phyloP scores from a whole-genome alignment of 2,329 filamentous ascomycete genomes.

The Macrophomina phaseolina region DNA sequence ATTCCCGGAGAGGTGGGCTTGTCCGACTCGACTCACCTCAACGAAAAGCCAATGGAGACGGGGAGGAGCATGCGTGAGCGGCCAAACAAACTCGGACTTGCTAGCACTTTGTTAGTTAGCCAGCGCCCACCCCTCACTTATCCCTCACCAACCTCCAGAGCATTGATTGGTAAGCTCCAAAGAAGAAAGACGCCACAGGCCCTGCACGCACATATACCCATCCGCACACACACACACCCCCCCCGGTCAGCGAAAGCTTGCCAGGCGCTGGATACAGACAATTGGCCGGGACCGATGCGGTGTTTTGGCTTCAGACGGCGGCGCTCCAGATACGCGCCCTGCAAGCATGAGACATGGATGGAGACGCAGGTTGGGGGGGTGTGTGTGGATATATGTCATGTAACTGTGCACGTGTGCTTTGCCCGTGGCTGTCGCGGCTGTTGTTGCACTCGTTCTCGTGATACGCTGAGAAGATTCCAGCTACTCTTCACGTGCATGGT shows the following conservation, averaged over 20 bases:
- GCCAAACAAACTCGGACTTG: neutral
- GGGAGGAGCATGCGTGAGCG: neutral
- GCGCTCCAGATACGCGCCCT: slow-evolving; percentile 3
- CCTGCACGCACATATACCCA: neutral
- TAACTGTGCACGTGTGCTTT: neutral
- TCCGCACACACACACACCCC: neutral
- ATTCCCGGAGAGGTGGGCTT: slow-evolving; percentile 1
- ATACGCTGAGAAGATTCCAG: neutral
- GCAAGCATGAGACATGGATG: neutral
- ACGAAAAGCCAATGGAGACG: neutral
- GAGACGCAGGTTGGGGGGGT: neutral
- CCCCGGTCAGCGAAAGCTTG: slow-evolving; percentile 4
- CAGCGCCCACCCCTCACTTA: slow-evolving; percentile 1
- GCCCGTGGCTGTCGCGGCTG: neutral
- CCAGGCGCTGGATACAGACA: neutral
- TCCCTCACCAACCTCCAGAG: neutral
- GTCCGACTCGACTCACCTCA: slow-evolving; percentile 18
- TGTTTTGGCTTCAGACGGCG: neutral
- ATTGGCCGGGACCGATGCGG: slow-evolving; percentile 4
- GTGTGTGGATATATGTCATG: neutral
- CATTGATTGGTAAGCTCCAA: slow-evolving; percentile 19
- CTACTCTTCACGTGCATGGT: slow-evolving; percentile 12
- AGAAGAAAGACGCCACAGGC: neutral
- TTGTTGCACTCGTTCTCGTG: neutral
- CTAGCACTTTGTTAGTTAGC: slow-evolving; percentile 9